These are phyloP conservation scores for Oryza australiensis DNA, from an alignment of 176 grass and related monocot genomes.

Conservation along the genomic window DNA sequence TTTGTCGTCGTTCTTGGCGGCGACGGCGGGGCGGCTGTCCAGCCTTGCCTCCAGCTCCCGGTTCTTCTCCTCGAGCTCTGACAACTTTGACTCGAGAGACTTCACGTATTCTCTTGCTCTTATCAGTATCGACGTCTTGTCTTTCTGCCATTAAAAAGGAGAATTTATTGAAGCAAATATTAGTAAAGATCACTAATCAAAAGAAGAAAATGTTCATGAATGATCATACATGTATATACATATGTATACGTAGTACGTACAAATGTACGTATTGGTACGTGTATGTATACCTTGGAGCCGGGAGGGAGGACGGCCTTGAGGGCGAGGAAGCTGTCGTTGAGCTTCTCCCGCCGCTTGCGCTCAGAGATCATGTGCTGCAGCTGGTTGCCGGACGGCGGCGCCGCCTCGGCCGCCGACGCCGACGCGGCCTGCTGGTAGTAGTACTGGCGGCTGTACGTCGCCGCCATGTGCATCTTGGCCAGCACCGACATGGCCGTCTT, in stretches of 20 bases:
- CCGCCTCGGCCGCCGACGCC: background rate
- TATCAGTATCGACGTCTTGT: constrained; percentile 84
- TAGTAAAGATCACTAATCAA: too few species aligned
- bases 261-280: background rate
- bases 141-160: constrained; percentile 45
- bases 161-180: background rate
- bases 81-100: constrained; percentile 51
- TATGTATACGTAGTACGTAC: background rate
- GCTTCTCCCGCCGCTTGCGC: constrained; percentile 79
- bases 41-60: constrained; percentile 50
- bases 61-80: constrained; percentile 80
- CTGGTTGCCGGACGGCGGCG: constrained; percentile 53
- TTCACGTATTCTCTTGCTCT: constrained; percentile 71
- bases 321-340: constrained; percentile 82
- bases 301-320: constrained; percentile 72
- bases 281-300: constrained; percentile 47
- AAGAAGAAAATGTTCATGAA: background rate
- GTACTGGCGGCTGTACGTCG: constrained; percentile 10
- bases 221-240: background rate
- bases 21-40: background rate
- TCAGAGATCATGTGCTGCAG: constrained; percentile 90
- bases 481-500: constrained; percentile 57
- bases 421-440: constrained; percentile 26
- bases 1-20: background rate
- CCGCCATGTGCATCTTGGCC: constrained; percentile 40